Base-by-base conservation (phyloP, 192 early-diverging fungal species). In the Podila epicladia region DNA sequence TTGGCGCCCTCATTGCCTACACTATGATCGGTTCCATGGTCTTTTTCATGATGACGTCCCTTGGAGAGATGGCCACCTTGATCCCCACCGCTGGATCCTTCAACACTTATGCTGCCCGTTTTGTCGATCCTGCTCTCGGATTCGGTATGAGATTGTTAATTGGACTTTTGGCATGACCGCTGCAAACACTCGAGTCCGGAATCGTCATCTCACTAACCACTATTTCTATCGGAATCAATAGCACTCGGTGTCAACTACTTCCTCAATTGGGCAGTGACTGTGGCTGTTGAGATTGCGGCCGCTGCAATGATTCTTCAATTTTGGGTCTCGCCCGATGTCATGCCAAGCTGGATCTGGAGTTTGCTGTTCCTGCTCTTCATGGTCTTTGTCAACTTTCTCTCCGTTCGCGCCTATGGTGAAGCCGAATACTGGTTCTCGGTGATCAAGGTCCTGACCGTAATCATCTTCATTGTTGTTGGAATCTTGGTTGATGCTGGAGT, bases 1-100 rank as follows among this genome's bases (percentile, higher is more conserved):
- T 89, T 2, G 96, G 96, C 50, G 88, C 92, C 6, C 82, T 97
- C 58, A 70, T 94, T 17, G 93, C 95, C 24, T 97, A 93, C 69
- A 62, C 73, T 31, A 74, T 91, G 37, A 93, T 92, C 29, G 93
- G 93, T 61, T 83, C 88, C 0, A 92, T 92, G 90, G 89, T 94
- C 1, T 92, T 88, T 63, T 92, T 92, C 55, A 86, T 94, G 68
- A 90, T 92, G 85, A 91, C 91, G 19, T 92, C 90, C 49, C 86
- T 97, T 62, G 96, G 94, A 55, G 96, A 97, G 69, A 92, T 97
- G 92, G 93, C 95, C 0, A 92, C 96, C 0, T 87, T 90, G 48
- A 89, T 97, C 28, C 96, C 96, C 8, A 90, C 93, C 0, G 89
- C 94, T 1, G 96, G 95, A 29, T 90, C 91, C 15, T 96, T 96